Evolutionary conservation across 2,329 filamentous ascomycete genomes (phyloP), one percentile per base, ranked within the genome.

Genomic region (Venturia oleaginea): DNA sequence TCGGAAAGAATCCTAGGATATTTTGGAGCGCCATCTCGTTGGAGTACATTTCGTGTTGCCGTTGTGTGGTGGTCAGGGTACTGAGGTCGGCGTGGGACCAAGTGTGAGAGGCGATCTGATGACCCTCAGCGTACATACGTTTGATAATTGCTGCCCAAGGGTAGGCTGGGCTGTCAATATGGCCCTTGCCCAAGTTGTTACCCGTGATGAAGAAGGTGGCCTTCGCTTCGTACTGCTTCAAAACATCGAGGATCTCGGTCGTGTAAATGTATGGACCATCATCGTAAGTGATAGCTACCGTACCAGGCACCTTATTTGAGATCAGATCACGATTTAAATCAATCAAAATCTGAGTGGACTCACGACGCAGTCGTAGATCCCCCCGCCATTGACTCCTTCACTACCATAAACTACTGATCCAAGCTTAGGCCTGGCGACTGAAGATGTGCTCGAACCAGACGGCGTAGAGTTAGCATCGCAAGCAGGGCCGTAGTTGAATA

Each of bases 191-290:
- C 46, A 81, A 76, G 72, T 83, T 84, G 72, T 80, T 83, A 5
- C 83, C 83, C 8, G 80, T 84, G 66, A 89, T 78, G 73, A 88
- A 89, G 72, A 90, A 90, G 1, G 87, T 89, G 1, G 85, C 86
- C 67, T 84, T 86, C 17, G 84, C 85, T 34, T 81, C 76, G 70
- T 87, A 86, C 32, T 75, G 77, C 66, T 80, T 79, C 57, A 89
- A 78, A 63, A 86, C 77, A 69, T 88, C 83, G 15, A 89, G 78
- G 15, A 89, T 79, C 66, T 86, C 81, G 48, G 75, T 74, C 1
- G 86, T 89, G 72, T 85, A 87, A 24, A 79, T 73, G 67, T 83
- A 83, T 27, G 86, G 86, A 1, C 86, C 86, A 71, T 89, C 86
- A 68, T 89, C 86, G 68, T 83, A 89, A 0, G 86, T 89, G 64